phyloP scores from a whole-genome alignment of 108 stramenopile genomes.

The Stephanodiscus triporus region DNA sequence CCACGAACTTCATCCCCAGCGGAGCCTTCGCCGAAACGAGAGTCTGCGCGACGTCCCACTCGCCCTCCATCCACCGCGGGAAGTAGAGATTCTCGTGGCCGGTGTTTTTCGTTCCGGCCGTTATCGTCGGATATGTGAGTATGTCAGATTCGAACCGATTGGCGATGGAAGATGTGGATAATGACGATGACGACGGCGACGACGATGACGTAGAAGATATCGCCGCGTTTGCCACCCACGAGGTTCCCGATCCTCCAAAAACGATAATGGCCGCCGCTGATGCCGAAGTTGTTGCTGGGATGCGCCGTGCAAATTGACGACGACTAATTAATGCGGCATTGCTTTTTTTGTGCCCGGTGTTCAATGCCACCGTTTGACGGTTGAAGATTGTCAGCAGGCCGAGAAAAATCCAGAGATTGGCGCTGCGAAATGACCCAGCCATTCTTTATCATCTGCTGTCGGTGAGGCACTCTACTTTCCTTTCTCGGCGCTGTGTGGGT shows the following conservation, averaged over 20 bases:
- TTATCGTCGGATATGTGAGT: slow-evolving; percentile 62
- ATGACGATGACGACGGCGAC: slow-evolving; percentile 10
- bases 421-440: background rate
- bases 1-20: slow-evolving; percentile 72
- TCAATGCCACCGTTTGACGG: slow-evolving; percentile 7
- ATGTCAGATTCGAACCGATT: slow-evolving; percentile 56
- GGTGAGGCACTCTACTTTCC: no score
- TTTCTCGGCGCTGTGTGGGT: no score
- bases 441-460: background rate
- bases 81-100: slow-evolving; percentile 76
- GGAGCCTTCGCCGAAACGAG: slow-evolving; percentile 62
- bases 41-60: slow-evolving; percentile 82
- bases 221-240: background rate
- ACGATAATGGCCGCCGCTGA: slow-evolving; percentile 4
- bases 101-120: slow-evolving; percentile 52
- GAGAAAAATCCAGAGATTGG: background rate
- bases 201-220: background rate
- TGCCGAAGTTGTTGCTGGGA: slow-evolving; percentile 6
- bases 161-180: slow-evolving; percentile 30
- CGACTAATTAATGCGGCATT: slow-evolving; percentile 27
- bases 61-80: slow-evolving; percentile 66
- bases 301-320: slow-evolving; percentile 28
- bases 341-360: background rate
- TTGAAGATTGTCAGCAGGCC: background rate
- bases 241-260: background rate